Evolutionary conservation across 768 basidiomycete species (phyloP).

Genomic region (Suillus americanus): DNA sequence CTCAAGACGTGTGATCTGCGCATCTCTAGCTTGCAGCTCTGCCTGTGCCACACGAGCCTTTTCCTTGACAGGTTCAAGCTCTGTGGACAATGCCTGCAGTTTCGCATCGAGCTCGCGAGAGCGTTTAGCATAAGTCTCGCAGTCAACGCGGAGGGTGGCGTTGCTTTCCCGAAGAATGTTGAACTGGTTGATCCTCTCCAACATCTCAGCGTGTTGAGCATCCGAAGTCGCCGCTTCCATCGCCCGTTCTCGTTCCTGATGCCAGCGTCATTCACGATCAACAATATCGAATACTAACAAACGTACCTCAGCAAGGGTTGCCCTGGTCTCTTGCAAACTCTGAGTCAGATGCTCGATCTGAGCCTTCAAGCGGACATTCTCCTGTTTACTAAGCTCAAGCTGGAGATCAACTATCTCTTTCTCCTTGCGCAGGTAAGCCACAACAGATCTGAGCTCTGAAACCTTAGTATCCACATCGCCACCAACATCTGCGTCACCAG

Average conservation of each 20-base stretch:
- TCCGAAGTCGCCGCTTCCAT: constrained; percentile 69
- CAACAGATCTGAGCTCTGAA: constrained; percentile 73
- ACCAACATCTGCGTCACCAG: constrained; percentile 43
- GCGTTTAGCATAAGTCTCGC: constrained; percentile 67
- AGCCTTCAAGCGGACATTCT: constrained; percentile 68
- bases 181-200: constrained; percentile 84
- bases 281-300: background rate
- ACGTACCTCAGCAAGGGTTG: constrained; percentile 68
- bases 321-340: constrained; percentile 67
- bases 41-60: constrained; percentile 64
- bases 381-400: constrained; percentile 75
- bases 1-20: constrained; percentile 68
- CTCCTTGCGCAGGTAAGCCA: constrained; percentile 83
- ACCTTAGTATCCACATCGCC: constrained; percentile 64
- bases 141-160: constrained; percentile 76
- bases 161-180: constrained; percentile 89
- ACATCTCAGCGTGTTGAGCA: constrained; percentile 78
- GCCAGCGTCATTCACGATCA: constrained; percentile 3
- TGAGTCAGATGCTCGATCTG: constrained; percentile 76
- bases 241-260: constrained; percentile 79
- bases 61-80: constrained; percentile 77
- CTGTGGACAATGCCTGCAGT: constrained; percentile 52
- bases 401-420: constrained; percentile 92
- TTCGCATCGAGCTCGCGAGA: constrained; percentile 65
- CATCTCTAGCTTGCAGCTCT: constrained; percentile 69